Evolutionary conservation across 306 rosid species (phyloP).

Genomic region (Dalbergia oliveri): DNA sequence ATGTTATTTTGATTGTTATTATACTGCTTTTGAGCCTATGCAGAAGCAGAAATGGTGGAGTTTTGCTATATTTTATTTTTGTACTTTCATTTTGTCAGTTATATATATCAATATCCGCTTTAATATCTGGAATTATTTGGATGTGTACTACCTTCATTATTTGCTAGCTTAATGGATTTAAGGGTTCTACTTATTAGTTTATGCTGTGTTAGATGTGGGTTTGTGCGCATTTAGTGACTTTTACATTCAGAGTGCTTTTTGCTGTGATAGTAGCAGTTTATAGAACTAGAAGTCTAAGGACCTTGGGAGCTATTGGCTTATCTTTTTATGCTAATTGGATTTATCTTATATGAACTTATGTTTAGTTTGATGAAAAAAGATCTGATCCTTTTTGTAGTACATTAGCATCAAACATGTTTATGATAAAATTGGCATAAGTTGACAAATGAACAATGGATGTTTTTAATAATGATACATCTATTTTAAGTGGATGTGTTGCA

Average conservation of each 20-base stretch:
- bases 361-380: background rate
- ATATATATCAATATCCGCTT: background rate
- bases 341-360: background rate
- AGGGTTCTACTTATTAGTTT: background rate
- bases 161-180: background rate
- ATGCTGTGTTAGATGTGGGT: constrained; percentile 2
- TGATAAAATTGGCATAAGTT: constrained; percentile 7
- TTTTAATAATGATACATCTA: background rate
- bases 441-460: background rate
- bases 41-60: constrained; percentile 8
- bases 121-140: background rate
- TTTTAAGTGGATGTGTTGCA: background rate
- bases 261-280: background rate
- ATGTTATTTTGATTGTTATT: constrained; percentile 29
- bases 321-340: constrained; percentile 9
- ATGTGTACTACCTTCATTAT: constrained; percentile 7
- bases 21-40: background rate
- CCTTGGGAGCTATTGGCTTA: background rate
- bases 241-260: background rate
- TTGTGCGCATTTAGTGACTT: constrained; percentile 20
- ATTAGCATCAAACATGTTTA: background rate
- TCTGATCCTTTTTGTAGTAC: background rate
- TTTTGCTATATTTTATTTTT: background rate
- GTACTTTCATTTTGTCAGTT: background rate
- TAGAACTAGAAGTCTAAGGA: background rate